A percentile compares a stretch with the other conserved stretches of the same genome.
phyloP scores from a whole-genome alignment of 495 filamentous ascomycete genomes.

The Terfezia claveryi region DNA sequence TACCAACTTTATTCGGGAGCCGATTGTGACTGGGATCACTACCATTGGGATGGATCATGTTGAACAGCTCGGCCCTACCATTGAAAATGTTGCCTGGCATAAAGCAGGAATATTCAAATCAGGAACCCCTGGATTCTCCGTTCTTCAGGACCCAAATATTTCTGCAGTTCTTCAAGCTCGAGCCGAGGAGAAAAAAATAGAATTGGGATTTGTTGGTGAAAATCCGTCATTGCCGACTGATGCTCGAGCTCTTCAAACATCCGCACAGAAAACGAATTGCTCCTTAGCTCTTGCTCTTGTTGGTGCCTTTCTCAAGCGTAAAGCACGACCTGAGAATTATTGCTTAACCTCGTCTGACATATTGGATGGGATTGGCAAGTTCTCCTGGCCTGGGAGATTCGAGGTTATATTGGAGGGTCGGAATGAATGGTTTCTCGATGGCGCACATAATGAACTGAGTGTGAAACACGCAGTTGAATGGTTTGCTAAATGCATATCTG shows the following conservation, averaged over 20 bases:
- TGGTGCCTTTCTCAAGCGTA: constrained; percentile 12
- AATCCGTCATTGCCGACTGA: constrained; percentile 7
- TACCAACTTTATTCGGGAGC: constrained; percentile 25
- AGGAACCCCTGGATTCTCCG: constrained; percentile 23
- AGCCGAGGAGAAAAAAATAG: constrained; percentile 8
- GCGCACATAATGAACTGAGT: constrained; percentile 29
- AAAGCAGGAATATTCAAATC: constrained; percentile 29
- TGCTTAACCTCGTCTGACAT: constrained; percentile 13
- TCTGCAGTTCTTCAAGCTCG: constrained; percentile 5
- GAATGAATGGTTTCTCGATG: constrained; percentile 27
- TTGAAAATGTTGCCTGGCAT: constrained; percentile 31
- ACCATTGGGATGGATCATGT: constrained; percentile 31
- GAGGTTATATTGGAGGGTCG: constrained; percentile 19
- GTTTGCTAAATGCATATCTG: constrained; percentile 1
- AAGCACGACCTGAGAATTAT: background rate
- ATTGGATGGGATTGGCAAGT: constrained; percentile 17
- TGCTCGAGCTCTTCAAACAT: constrained; percentile 12
- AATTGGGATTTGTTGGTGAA: background rate
- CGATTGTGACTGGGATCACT: constrained; percentile 22
- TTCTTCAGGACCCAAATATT: constrained; percentile 1
- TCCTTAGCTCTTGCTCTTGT: constrained; percentile 23
- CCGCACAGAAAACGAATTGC: constrained; percentile 24
- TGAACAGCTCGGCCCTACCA: constrained; percentile 26
- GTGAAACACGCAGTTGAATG: constrained; percentile 23
- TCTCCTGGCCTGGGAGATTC: constrained; percentile 26